These are phyloP conservation scores for Vitis hybrid DNA, from an alignment of 177 flowering plant species.

Conservation along the genomic window DNA sequence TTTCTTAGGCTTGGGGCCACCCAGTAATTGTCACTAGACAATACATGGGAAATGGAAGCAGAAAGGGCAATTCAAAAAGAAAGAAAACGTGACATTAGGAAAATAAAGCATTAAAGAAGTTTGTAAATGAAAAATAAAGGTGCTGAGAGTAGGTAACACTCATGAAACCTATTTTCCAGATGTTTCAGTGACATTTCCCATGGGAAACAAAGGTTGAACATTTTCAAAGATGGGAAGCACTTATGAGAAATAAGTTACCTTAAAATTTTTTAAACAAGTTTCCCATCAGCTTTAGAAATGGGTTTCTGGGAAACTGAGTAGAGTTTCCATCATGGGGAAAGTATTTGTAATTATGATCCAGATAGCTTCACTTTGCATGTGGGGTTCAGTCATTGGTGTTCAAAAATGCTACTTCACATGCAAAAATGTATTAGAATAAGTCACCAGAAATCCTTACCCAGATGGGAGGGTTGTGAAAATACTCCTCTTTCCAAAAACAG, in stretches of 20 bases:
- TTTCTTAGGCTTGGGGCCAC: too few species aligned
- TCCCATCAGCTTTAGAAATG: neutral
- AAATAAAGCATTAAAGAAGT: too few species aligned
- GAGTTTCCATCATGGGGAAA: neutral
- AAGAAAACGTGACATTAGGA: too few species aligned
- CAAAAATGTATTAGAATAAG: neutral
- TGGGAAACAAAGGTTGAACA: neutral
- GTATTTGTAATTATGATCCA: neutral
- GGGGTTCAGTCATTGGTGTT: neutral
- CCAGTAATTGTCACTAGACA: too few species aligned
- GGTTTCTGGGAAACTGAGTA: neutral
- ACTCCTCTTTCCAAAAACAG: slow-evolving; percentile 90
- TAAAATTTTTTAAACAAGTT: neutral
- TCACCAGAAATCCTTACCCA: slow-evolving; percentile 58
- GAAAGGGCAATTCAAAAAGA: too few species aligned
- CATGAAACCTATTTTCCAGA: neutral
- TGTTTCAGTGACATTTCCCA: neutral
- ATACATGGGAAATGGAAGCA: too few species aligned
- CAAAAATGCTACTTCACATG: neutral
- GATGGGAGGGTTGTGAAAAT: slow-evolving; percentile 60
- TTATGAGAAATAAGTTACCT: neutral
- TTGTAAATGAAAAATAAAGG: too few species aligned
- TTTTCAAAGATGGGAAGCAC: neutral
- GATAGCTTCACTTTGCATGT: neutral
- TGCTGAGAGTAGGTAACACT: too few species aligned